Percentiles rank a stretch among this genome's conserved stretches.
These are phyloP conservation scores for Calonectria naviculata DNA, from an alignment of 2,329 filamentous ascomycete genomes.

Conservation along the genomic window DNA sequence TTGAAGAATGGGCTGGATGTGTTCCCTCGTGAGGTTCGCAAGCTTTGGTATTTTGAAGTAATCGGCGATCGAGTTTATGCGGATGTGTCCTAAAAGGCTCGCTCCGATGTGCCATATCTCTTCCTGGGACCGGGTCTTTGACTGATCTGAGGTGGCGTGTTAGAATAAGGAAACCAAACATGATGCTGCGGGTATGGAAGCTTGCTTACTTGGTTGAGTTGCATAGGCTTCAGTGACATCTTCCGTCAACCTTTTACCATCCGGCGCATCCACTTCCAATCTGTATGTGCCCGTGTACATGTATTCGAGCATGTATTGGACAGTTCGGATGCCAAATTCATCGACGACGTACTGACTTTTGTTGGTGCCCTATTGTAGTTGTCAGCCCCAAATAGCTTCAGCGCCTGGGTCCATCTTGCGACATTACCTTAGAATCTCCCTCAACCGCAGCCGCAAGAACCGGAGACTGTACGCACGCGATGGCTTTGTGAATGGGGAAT, in stretches of 20 bases:
- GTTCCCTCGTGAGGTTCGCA: slow-evolving; percentile 13
- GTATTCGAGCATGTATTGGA: background rate
- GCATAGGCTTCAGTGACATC: too few relatives aligned
- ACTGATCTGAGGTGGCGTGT: background rate
- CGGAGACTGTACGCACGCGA: slow-evolving; percentile 34
- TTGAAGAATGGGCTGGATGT: slow-evolving; percentile 16
- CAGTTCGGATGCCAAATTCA: background rate
- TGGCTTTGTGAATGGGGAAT: slow-evolving; percentile 34
- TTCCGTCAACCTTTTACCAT: too few relatives aligned
- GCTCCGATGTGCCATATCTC: background rate
- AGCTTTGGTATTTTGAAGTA: slow-evolving; percentile 31
- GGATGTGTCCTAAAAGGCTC: slow-evolving; percentile 27
- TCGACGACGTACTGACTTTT: background rate
- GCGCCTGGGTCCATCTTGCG: background rate
- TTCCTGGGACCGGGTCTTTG: background rate
- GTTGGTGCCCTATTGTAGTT: background rate
- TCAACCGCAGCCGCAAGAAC: slow-evolving; percentile 26
- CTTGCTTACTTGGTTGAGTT: too few relatives aligned
- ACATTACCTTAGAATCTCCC: slow-evolving; percentile 22
- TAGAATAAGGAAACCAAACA: background rate
- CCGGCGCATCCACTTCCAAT: background rate
- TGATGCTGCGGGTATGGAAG: background rate
- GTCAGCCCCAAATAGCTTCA: background rate
- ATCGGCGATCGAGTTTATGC: slow-evolving; percentile 35
- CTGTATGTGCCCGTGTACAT: background rate